phyloP scores from a whole-genome alignment of 2,329 filamentous ascomycete genomes.

The Stachybotrys echinatus region DNA sequence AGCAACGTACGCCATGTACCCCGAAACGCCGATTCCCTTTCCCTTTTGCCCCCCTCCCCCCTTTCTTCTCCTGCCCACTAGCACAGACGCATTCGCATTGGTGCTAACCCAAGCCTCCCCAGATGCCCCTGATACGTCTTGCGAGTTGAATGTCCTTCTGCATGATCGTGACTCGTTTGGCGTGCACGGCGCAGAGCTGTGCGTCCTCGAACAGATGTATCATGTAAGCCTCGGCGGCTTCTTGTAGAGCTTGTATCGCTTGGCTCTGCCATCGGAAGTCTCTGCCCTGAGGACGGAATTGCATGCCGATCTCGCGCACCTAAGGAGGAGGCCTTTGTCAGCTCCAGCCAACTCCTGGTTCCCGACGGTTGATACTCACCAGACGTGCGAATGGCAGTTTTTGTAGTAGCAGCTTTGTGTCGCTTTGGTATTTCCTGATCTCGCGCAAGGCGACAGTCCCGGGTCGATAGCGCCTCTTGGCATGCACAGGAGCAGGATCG shows the following conservation, averaged over 20 bases:
- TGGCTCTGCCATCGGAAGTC: slow-evolving; percentile 94
- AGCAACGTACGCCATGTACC: no score
- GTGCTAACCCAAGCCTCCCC: slow-evolving; percentile 60
- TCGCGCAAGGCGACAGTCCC: slow-evolving; percentile 87
- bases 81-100: no score
- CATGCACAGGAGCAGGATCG: slow-evolving; percentile 61
- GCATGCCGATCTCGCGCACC: slow-evolving; percentile 64
- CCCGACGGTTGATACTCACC: slow-evolving; percentile 32
- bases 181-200: slow-evolving; percentile 94
- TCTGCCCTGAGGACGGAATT: slow-evolving; percentile 55
- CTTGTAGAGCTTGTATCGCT: slow-evolving; percentile 87
- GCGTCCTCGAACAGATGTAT: slow-evolving; percentile 82
- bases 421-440: slow-evolving; percentile 86
- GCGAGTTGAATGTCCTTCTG: slow-evolving; percentile 97
- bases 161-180: slow-evolving; percentile 95
- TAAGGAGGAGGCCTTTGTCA: slow-evolving; percentile 11
- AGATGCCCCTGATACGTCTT: slow-evolving; percentile 69
- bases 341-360: not conserved
- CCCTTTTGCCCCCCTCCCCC: no score
- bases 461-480: slow-evolving; percentile 63
- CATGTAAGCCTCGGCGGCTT: slow-evolving; percentile 93
- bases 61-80: no score
- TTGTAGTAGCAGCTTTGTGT: slow-evolving; percentile 77
- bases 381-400: slow-evolving; percentile 78
- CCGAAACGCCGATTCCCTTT: no score